Conservation (phyloP, 306 rosid genomes). For the Styphnolobium japonicum region DNA sequence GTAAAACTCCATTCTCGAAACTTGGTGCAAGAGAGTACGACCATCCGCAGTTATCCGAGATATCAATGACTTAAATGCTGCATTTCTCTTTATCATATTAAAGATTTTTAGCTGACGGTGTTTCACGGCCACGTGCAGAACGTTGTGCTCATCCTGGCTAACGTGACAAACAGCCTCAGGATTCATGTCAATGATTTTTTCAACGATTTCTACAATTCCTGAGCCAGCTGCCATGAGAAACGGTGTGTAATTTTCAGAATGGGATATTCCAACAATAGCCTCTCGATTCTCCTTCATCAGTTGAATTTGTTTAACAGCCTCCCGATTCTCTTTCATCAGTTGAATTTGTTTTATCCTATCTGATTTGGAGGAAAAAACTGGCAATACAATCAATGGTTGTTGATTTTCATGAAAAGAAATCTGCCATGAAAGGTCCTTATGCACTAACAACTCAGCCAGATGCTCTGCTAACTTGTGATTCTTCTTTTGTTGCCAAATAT, state of each 20-base stretch:
- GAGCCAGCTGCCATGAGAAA: constrained; percentile 29
- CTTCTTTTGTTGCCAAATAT: constrained; percentile 1
- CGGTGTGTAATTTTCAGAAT: neutral
- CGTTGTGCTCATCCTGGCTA: neutral
- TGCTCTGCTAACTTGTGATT: neutral
- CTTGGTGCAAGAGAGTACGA: constrained; percentile 34
- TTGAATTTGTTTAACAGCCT: constrained; percentile 1
- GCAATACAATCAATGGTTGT: constrained; percentile 10
- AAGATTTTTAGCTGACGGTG: constrained; percentile 30
- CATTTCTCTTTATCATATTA: neutral
- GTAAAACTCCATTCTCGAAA: neutral
- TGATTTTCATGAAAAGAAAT: neutral
- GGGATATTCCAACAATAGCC: neutral
- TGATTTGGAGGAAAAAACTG: constrained; percentile 5
- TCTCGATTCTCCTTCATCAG: neutral
- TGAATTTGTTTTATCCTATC: constrained; percentile 12
- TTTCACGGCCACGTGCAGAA: constrained; percentile 25
- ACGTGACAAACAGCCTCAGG: constrained; percentile 22
- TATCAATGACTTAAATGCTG: neutral
- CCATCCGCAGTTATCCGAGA: neutral
- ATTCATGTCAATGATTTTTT: neutral
- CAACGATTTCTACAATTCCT: constrained; percentile 31
- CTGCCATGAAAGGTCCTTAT: constrained; percentile 17
- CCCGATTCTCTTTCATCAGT: neutral
- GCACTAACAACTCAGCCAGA: constrained; percentile 7